Evolutionary conservation across 140 eudicot genomes (phyloP).

Genomic region (Stevia rebaudiana): DNA sequence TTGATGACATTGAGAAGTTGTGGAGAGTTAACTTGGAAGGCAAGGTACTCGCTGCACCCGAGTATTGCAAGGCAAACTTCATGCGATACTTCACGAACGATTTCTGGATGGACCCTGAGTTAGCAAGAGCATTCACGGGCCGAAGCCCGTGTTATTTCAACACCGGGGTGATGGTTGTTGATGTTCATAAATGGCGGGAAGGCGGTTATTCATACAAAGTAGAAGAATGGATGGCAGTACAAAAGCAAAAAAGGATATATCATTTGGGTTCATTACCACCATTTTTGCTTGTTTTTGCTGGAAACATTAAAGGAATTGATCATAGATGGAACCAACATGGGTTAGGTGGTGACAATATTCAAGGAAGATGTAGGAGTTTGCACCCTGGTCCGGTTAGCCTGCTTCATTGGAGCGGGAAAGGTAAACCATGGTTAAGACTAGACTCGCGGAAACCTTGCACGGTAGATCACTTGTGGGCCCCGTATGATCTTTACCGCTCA

Average conservation of each 20-base stretch:
- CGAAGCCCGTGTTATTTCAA: conserved; percentile 65
- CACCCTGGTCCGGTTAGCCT: conserved; percentile 84
- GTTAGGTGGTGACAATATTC: conserved; percentile 64
- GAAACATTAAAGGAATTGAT: conserved; percentile 56
- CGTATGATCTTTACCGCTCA: conserved; percentile 63
- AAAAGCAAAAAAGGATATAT: conserved; percentile 64
- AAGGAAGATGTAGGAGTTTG: conserved; percentile 63
- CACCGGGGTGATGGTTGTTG: conserved; percentile 83
- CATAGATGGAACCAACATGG: conserved; percentile 83
- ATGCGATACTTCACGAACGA: conserved; percentile 49
- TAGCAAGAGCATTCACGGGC: conserved; percentile 39
- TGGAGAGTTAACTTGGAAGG: conserved; percentile 58
- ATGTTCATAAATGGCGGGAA: conserved; percentile 56
- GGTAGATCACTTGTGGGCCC: conserved; percentile 78
- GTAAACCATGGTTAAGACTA: conserved; percentile 77
- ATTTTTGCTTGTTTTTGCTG: conserved; percentile 74
- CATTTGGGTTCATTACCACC: conserved; percentile 83
- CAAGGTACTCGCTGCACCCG: conserved; percentile 75
- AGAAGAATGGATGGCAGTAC: conserved; percentile 77
- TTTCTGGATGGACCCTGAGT: conserved; percentile 52
- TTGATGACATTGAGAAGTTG: conserved; percentile 56
- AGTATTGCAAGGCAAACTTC: conserved; percentile 77
- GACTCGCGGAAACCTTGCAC: conserved; percentile 62
- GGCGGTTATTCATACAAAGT: conserved; percentile 55
- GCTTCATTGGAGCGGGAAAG: conserved; percentile 87